A percentile compares a stretch with the other conserved stretches of the same genome.
These are phyloP conservation scores for Jamesozyma lodderae DNA, from an alignment of 805 yeast genomes.

Conservation along the genomic window DNA sequence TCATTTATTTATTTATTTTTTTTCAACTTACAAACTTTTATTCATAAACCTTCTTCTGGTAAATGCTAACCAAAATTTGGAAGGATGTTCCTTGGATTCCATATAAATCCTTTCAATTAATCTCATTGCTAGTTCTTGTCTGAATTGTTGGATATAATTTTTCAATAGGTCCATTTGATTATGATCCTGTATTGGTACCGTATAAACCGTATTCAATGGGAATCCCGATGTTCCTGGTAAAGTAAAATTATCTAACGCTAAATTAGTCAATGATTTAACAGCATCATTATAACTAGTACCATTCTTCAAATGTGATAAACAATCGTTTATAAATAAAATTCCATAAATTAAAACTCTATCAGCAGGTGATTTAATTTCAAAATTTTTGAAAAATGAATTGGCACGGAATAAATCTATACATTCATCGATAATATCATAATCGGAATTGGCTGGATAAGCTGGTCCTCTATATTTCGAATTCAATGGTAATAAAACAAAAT, in stretches of 20 bases:
- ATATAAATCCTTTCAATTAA: slow-evolving; percentile 64
- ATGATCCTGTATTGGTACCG: slow-evolving; percentile 60
- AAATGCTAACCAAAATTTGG: slow-evolving; percentile 93
- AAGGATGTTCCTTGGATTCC: slow-evolving; percentile 53
- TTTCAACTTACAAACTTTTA: slow-evolving; percentile 35
- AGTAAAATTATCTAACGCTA: slow-evolving; percentile 78
- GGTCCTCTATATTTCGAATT: slow-evolving; percentile 86
- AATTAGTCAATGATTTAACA: slow-evolving; percentile 60
- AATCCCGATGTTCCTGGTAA: slow-evolving; percentile 94
- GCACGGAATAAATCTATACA: slow-evolving; percentile 86
- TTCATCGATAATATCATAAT: slow-evolving; percentile 90
- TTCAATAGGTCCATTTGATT: slow-evolving; percentile 73
- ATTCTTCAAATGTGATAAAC: slow-evolving; percentile 54
- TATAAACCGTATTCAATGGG: slow-evolving; percentile 73
- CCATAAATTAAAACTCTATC: slow-evolving; percentile 93
- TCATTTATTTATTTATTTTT: not conserved
- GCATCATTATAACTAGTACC: slow-evolving; percentile 50
- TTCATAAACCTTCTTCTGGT: slow-evolving; percentile 95
- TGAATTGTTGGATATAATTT: slow-evolving; percentile 78
- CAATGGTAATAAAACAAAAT: slow-evolving; percentile 76
- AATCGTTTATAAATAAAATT: slow-evolving; percentile 78
- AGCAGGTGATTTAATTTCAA: slow-evolving; percentile 92
- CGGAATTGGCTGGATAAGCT: slow-evolving; percentile 64
- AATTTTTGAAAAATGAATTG: slow-evolving; percentile 91
- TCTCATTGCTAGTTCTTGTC: slow-evolving; percentile 86